A percentile compares a stretch with the other conserved stretches of the same genome.
phyloP scores from a whole-genome alignment of 2,329 filamentous ascomycete species.

The Raffaelea arxii region DNA sequence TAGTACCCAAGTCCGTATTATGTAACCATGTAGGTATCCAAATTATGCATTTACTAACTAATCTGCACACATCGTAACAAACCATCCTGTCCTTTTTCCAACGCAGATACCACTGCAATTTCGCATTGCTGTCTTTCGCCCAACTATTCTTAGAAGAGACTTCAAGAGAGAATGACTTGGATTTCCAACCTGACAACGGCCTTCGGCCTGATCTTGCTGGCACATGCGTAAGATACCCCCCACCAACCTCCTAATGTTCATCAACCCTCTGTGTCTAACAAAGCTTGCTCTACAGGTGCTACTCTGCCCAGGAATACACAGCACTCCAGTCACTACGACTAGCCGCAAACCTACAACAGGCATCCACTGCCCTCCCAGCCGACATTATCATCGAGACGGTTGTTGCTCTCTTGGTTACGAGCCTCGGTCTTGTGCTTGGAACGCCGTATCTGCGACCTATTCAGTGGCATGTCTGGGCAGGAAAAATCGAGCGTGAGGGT shows the following conservation, averaged over 20 bases:
- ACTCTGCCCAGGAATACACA: constrained; percentile 90
- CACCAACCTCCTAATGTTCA: constrained; percentile 11
- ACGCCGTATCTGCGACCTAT: constrained; percentile 77
- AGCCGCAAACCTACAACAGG: constrained; percentile 29
- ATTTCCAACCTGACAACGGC: constrained; percentile 61
- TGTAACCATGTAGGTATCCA: no score
- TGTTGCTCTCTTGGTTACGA: constrained; percentile 69
- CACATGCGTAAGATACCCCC: constrained; percentile 63
- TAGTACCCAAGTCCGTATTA: no score
- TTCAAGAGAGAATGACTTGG: constrained; percentile 59
- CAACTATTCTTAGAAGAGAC: no score
- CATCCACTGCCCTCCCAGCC: constrained; percentile 52
- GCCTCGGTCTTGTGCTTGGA: constrained; percentile 69
- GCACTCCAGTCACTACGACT: constrained; percentile 48
- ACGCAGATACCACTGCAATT: no score
- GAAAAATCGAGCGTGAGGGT: constrained; percentile 73
- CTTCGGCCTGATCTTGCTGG: constrained; percentile 67
- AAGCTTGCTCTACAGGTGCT: constrained; percentile 55
- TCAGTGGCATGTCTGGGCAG: constrained; percentile 71
- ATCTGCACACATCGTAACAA: no score
- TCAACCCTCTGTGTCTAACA: neutral
- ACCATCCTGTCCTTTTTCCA: no score
- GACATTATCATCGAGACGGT: constrained; percentile 87
- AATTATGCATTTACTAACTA: no score
- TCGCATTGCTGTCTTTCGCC: no score